Conservation (phyloP, 768 basidiomycete species). For the Terana coerulea region DNA sequence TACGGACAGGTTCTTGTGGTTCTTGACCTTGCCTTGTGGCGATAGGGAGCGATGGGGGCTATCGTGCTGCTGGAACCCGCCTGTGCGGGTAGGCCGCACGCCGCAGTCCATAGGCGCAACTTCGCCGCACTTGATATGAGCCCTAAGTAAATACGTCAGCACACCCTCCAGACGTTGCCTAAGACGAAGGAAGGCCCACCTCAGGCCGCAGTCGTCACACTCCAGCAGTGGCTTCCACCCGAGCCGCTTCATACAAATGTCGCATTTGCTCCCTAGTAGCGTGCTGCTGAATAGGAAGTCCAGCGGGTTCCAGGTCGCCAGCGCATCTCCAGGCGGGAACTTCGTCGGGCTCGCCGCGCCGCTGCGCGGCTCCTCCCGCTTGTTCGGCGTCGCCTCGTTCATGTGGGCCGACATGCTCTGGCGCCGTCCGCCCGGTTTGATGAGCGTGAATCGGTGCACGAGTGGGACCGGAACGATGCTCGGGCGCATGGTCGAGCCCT, state of each 20-base stretch:
- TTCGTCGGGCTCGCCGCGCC: constrained; percentile 33
- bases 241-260: constrained; percentile 75
- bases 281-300: constrained; percentile 77
- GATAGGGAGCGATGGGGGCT: constrained; percentile 5
- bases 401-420: not conserved
- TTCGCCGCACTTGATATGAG: constrained; percentile 88
- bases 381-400: no score
- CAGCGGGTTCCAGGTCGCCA: constrained; percentile 67
- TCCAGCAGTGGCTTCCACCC: constrained; percentile 84
- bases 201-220: constrained; percentile 86
- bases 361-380: constrained; percentile 19
- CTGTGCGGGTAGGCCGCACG: constrained; percentile 35
- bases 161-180: not conserved
- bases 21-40: constrained; percentile 6
- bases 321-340: constrained; percentile 22
- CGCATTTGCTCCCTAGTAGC: constrained; percentile 72
- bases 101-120: constrained; percentile 78
- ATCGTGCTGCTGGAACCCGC: constrained; percentile 5
- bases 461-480: constrained; percentile 44
- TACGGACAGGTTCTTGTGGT: constrained; percentile 7
- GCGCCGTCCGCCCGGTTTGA: constrained; percentile 74
- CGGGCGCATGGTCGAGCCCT: constrained; percentile 57
- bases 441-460: constrained; percentile 82
- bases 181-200: constrained; percentile 31
- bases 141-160: constrained; percentile 37